Evolutionary conservation across 768 basidiomycete species (phyloP), one percentile per base, ranked within the genome.

Genomic region (Panus rudis): DNA sequence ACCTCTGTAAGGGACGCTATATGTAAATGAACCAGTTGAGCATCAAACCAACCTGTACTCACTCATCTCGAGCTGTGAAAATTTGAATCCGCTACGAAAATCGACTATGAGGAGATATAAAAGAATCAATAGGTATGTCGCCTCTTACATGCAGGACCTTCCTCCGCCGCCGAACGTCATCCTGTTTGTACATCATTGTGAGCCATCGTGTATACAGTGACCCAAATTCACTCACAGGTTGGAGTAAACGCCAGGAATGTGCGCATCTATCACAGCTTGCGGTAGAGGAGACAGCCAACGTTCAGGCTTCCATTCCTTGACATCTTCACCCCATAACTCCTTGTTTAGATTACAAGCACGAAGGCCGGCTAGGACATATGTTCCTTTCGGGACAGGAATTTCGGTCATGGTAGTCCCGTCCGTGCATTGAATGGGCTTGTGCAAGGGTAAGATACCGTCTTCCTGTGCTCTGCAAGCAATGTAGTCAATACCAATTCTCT

Each of bases 361-460:
- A 24, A 78, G 65, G 2, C 74, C 69, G 4, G 69, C 58, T 11
- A 60, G 51, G 19, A 83, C 44, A 2, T 51, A 46, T 3, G 70
- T 71, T 4, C 74, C 77, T 44, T 72, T 73, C 14, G 65, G 60
- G 25, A 81, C 57, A 6, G 63, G 38, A 24, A 81, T 55, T 6
- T 54, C 59, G 19, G 63, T 56, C 12, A 70, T 58, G 1, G 49
- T 51, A 39, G 62, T 50, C 0, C 76, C 76, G 0, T 65, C 54
- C 1, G 59, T 47, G 0, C 71, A 72, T 10, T 52, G 57, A 13
- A 80, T 49, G 6, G 77, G 76, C 1, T 52, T 54, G 14, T 62
- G 63, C 20, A 84, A 65, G 0, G 79, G 81, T 7, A 84, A 69
- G 2, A 75, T 53, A 47, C 81, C 76, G 52, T 82, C 78, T 41